A percentile compares a stretch with the other conserved stretches of the same genome.
Conservation (phyloP, 768 basidiomycete species). For the Amylocystis lapponica region DNA sequence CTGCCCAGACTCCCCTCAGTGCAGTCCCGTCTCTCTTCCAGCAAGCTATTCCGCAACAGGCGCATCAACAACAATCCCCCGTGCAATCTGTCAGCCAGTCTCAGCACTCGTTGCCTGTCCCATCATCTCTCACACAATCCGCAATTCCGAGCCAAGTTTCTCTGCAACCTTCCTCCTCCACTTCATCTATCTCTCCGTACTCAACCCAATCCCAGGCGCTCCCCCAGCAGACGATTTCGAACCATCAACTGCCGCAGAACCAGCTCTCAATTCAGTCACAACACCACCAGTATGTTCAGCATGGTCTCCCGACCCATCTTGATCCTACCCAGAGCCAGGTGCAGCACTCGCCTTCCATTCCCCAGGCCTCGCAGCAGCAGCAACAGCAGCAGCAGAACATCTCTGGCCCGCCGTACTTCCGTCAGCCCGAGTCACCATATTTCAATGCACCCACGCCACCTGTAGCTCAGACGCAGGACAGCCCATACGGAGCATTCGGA, state of each 20-base stretch:
- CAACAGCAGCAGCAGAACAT: slow-evolving; percentile 32
- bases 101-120: slow-evolving; percentile 9
- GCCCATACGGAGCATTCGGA: slow-evolving; percentile 61
- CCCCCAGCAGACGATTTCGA: slow-evolving; percentile 17
- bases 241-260: slow-evolving; percentile 16
- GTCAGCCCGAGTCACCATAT: slow-evolving; percentile 65
- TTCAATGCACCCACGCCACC: slow-evolving; percentile 79
- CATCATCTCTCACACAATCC: slow-evolving; percentile 22
- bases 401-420: slow-evolving; percentile 57
- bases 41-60: slow-evolving; percentile 22
- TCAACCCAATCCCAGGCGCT: slow-evolving; percentile 22
- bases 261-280: slow-evolving; percentile 21
- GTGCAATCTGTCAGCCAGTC: slow-evolving; percentile 13
- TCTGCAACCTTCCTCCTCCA: slow-evolving; percentile 21
- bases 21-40: slow-evolving; percentile 18
- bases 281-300: slow-evolving; percentile 55
- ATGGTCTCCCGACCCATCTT: slow-evolving; percentile 59
- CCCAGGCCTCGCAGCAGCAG: slow-evolving; percentile 32
- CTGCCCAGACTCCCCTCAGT: slow-evolving; percentile 25
- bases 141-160: slow-evolving; percentile 19
- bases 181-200: slow-evolving; percentile 27
- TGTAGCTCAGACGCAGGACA: slow-evolving; percentile 55
- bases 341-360: slow-evolving; percentile 32
- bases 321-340: slow-evolving; percentile 46
- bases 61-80: slow-evolving; percentile 20